Evolutionary conservation across 768 basidiomycete genomes (phyloP), one percentile per base, ranked within the genome.

Genomic region (Leccinum imitatum): DNA sequence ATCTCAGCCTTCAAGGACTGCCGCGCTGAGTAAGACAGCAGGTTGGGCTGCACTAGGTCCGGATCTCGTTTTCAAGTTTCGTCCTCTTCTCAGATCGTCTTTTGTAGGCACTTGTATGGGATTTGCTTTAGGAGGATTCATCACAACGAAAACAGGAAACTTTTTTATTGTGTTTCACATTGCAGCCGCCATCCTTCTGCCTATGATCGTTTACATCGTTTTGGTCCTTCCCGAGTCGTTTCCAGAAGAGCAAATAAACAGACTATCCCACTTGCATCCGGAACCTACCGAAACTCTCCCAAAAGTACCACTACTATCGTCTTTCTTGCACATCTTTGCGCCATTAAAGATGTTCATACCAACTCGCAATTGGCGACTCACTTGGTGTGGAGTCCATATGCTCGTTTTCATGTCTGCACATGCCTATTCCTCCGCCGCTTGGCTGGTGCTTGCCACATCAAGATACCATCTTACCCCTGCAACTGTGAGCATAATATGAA

Each of bases 21-120:
- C 67, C 0, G 51, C 65, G 14, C 51, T 76, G 37, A 75, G 69
- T 23, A 65, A 61, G 27, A 59, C 70, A 9, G 23, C 63, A 6
- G 74, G 74, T 10, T 76, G 72, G 75, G 19, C 54, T 11, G 53
- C 56, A 10, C 50, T 76, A 50, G 75, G 75, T 71, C n/a, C 27
- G 50, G 3, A 44, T 58, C 33, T 41, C 11, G 13, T n/a, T 54
- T 27, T 6, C 4, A 35, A 7, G 15, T 25, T 25, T 9, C 19
- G 46, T 11, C 17, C 31, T 54, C 23, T 51, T 27, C 53, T 59
- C 17, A 57, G 37, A 25, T 33, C 19, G 17, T 57, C 25, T 27
- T 17, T 33, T 52, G 0, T 48, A 75, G 72, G 73, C 39, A 60
- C 59, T n/a, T 63, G 59, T 13, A 35, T 72, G 44, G 69, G 75